Evolutionary conservation across 208 protist species (phyloP).

Genomic region (Trypanosoma mega): DNA sequence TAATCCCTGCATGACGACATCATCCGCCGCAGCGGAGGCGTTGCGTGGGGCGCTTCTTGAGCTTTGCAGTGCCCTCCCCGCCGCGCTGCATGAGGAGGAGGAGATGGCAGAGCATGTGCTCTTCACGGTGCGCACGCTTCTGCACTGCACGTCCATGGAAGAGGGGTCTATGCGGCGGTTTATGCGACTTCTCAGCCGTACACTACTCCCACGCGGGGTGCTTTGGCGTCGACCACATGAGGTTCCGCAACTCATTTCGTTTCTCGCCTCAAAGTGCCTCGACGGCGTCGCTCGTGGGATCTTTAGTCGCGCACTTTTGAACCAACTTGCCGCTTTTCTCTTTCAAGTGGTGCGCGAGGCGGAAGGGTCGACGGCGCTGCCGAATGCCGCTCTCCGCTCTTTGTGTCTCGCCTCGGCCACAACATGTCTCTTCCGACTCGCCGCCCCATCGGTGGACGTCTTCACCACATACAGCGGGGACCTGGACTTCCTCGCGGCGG

Average conservation of each 20-base stretch:
- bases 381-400: conserved; percentile 24
- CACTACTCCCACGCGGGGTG: conserved; percentile 32
- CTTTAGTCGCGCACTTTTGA: conserved; percentile 40
- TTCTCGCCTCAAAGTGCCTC: conserved; percentile 48
- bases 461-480: conserved; percentile 80
- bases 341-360: conserved; percentile 49
- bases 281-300: conserved; percentile 32
- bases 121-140: conserved; percentile 18
- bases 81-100: not conserved
- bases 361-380: not conserved
- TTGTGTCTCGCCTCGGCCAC: conserved; percentile 57
- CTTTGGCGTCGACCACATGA: conserved; percentile 55
- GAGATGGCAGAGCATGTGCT: conserved; percentile 23
- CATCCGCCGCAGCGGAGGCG: conserved; percentile 4
- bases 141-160: not conserved
- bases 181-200: conserved; percentile 31
- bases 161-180: conserved; percentile 26
- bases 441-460: conserved; percentile 52
- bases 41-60: conserved; percentile 15
- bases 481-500: conserved; percentile 64
- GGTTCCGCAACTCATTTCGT: conserved; percentile 47
- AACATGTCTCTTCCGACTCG: conserved; percentile 51
- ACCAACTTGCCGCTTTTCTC: conserved; percentile 52
- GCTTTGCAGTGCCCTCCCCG: not conserved
- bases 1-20: not conserved